Evolutionary conservation across 2,329 filamentous ascomycete genomes (phyloP), one percentile per base, ranked within the genome.

Genomic region (Colletotrichum liriopes): DNA sequence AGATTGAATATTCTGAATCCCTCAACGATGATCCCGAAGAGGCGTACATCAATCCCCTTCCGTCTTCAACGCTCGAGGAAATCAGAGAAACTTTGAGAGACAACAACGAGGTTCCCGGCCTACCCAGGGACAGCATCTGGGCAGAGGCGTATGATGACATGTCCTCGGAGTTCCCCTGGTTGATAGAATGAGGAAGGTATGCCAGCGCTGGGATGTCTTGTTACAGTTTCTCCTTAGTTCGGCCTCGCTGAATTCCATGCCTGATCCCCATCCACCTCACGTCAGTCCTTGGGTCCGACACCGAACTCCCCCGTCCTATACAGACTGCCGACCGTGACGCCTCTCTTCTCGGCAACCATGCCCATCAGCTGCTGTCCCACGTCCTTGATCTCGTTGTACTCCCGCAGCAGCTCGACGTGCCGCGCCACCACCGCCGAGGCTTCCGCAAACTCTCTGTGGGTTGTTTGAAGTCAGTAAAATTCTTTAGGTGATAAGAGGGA

Each of bases 321-420:
- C 9, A 83, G 61, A 4, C 76, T 76, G 11, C 78, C 73, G 7
- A 83, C 73, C 0, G 78, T 76, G 1, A 82, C 77, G 5, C 79
- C 78, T 0, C 77, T 74, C 32, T 81, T 80, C 45, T 83, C 82
- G 1, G 82, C 82, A 8, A 83, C 75, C 16, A 83, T 73, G 5
- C 82, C 81, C 52, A 84, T 83, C 29, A 83, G 74, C 71, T 83
- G 79, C 74, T 83, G 82, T 4, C 78, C 80, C 11, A 81, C 77
- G 37, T 84, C 82, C 51, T 82, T 83, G 52, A 81, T 75, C 37
- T 83, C 79, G 75, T 83, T 84, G 76, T 83, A 83, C 49, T 80
- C 75, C 41, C 78, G 77, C 20, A 83, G 75, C 55, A 73, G 43
- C 61, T 20, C 56, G 43, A 73, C 61, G 39, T 73, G 71, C n/a